Evolutionary conservation across 352 stramenopile genomes (phyloP).

Genomic region (Thraustochytrium striatum): DNA sequence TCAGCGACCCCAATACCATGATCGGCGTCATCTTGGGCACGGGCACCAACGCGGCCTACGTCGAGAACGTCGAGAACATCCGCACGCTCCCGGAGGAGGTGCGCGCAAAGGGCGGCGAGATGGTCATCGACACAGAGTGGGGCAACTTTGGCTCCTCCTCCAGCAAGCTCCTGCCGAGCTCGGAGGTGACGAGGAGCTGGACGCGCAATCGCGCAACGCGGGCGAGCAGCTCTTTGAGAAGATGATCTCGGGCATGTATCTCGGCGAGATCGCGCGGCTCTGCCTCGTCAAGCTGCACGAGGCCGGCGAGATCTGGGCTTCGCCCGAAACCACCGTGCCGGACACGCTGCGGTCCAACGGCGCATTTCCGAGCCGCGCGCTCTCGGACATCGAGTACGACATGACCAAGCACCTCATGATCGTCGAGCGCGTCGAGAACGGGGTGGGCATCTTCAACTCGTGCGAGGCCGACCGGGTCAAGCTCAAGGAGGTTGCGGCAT

Average conservation of each 20-base stretch:
- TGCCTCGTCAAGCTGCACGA: constrained; percentile 50
- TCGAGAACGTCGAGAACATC: constrained; percentile 54
- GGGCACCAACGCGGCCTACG: constrained; percentile 58
- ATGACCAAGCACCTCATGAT: constrained; percentile 6
- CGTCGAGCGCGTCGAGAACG: background rate
- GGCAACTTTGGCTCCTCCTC: constrained; percentile 51
- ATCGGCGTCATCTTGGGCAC: constrained; percentile 59
- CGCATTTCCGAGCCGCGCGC: constrained; percentile 41
- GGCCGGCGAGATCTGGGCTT: constrained; percentile 48
- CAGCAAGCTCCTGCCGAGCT: constrained; percentile 46
- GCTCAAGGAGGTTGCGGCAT: constrained; percentile 54
- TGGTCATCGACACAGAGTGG: constrained; percentile 61
- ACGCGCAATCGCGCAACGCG: constrained; percentile 52
- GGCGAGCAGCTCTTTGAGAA: constrained; percentile 56
- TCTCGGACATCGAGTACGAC: constrained; percentile 48
- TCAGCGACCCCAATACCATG: constrained; percentile 47
- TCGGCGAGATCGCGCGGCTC: constrained; percentile 55
- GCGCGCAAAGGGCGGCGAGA: constrained; percentile 28
- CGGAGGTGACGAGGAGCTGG: constrained; percentile 54
- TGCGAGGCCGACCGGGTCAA: constrained; percentile 52
- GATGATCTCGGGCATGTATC: constrained; percentile 58
- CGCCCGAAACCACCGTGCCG: background rate
- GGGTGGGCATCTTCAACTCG: constrained; percentile 15
- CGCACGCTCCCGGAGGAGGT: constrained; percentile 49
- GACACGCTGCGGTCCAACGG: background rate